These are phyloP conservation scores for Symbiotaphrina buchneri DNA, from an alignment of 495 filamentous ascomycete species.

Conservation along the genomic window DNA sequence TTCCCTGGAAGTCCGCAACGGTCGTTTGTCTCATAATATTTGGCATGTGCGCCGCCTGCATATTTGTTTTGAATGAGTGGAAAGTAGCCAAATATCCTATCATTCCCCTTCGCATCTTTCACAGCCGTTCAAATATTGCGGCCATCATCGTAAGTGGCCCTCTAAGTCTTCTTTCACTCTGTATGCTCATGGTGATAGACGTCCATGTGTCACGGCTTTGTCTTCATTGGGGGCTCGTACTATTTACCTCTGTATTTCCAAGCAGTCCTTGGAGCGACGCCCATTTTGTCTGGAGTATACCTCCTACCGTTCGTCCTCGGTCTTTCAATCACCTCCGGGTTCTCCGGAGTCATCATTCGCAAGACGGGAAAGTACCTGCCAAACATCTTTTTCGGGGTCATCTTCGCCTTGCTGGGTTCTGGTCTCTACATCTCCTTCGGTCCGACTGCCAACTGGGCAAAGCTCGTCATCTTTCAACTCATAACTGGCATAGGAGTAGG, in stretches of 20 bases:
- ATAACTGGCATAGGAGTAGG: no score
- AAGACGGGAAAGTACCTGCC: no score
- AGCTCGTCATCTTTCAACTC: no score
- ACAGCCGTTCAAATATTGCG: constrained; percentile 32
- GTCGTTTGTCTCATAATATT: constrained; percentile 66
- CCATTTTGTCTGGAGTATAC: constrained; percentile 1
- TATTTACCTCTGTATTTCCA: constrained; percentile 5
- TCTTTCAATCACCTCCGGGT: no score
- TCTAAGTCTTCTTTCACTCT: no score
- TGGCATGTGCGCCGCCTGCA: constrained; percentile 31
- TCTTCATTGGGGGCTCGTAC: constrained; percentile 56
- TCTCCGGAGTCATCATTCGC: no score
- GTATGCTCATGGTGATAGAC: no score
- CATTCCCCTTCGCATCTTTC: constrained; percentile 52
- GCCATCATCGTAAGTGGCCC: no score
- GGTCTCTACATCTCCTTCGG: no score
- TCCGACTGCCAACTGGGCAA: no score
- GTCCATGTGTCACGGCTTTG: constrained; percentile 43
- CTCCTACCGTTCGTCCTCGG: not conserved
- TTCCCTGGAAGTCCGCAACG: constrained; percentile 53
- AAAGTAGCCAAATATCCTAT: constrained; percentile 54
- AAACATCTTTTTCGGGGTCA: no score
- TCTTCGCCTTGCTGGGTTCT: no score
- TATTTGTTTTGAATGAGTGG: constrained; percentile 49
- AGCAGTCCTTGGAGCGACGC: not conserved